Evolutionary conservation across 192 early-diverging fungal species (phyloP), one percentile per base, ranked within the genome.

Genomic region (Geranomyces variabilis): DNA sequence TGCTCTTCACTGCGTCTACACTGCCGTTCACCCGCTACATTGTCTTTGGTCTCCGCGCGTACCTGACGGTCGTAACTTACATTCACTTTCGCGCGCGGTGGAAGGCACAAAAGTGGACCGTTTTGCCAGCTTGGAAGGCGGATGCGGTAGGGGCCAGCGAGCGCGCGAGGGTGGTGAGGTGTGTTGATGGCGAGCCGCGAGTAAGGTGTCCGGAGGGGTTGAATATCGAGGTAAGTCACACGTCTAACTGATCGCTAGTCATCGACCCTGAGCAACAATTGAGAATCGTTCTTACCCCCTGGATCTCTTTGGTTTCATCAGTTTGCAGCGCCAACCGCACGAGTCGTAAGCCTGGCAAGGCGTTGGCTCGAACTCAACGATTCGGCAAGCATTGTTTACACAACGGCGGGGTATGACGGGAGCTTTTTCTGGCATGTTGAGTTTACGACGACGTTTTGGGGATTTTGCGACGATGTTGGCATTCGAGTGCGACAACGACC

Each of bases 391-490:
- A 53, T 53, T 9, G 24, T 26, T 3, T 17, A 24, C 4, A 26
- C 51, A 7, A 53, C 51, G 17, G 15, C n/a, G 15, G 51, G 51
- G 15, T 41, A 41, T 10, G 36, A 41, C 10, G 51, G 24, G 24
- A 53, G 51, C 24, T n/a, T 26, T 26, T 53, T 53, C 51, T 53
- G 51, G 51, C 51, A 53, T 53, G n/a, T 53, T 53, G 51, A 53
- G 24, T 53, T 53, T 53, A 53, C 51, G 4, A 53, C 51, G 51
- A 3, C 51, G 3, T n/a, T 53, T n/a, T 53, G 51, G 51, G 51
- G 51, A 6, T 53, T 53, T 26, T 24, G n/a, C n/a, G 51, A 53
- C 51, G 51, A 53, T 26, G 24, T 53, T 26, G 51, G n/a, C 6
- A 53, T 53, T 15, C 4, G 24, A 53, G 19, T n/a, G 4, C 51